Percentiles rank a stretch among this genome's conserved stretches.
Conservation (phyloP, 306 rosid genomes). For the Trifolium pratense region DNA sequence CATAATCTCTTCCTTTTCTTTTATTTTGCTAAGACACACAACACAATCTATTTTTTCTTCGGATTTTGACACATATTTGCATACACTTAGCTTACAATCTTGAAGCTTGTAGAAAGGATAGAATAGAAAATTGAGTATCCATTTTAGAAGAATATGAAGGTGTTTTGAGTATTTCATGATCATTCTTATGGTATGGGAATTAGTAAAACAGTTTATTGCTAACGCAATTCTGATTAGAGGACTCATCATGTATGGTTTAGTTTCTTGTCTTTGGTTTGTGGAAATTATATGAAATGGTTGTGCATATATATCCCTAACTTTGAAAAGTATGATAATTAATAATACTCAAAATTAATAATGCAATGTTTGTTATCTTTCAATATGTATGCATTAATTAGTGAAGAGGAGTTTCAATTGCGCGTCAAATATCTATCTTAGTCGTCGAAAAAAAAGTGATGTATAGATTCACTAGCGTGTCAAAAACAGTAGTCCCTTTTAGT, state of each 20-base stretch:
- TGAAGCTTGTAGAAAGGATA: background rate
- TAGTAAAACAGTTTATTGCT: conserved; percentile 19
- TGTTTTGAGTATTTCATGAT: background rate
- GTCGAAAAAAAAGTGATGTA: too few species aligned
- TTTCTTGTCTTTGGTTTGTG: background rate
- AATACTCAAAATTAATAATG: background rate
- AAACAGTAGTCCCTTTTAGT: too few species aligned
- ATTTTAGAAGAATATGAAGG: background rate
- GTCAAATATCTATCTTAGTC: background rate
- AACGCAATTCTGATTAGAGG: conserved; percentile 18
- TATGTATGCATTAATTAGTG: background rate
- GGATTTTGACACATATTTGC: background rate
- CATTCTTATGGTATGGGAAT: background rate
- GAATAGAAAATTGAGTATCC: background rate
- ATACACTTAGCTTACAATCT: background rate
- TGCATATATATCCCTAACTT: background rate
- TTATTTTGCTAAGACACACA: conserved; percentile 53
- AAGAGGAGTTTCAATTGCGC: background rate
- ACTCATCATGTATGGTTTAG: background rate
- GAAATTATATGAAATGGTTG: conserved; percentile 6
- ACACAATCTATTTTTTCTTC: conserved; percentile 46
- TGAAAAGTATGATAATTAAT: background rate
- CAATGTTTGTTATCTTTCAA: background rate
- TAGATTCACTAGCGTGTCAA: background rate
- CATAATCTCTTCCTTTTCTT: conserved; percentile 54